phyloP scores from a whole-genome alignment of 2,329 filamentous ascomycete genomes.

The Curvularia sp. region DNA sequence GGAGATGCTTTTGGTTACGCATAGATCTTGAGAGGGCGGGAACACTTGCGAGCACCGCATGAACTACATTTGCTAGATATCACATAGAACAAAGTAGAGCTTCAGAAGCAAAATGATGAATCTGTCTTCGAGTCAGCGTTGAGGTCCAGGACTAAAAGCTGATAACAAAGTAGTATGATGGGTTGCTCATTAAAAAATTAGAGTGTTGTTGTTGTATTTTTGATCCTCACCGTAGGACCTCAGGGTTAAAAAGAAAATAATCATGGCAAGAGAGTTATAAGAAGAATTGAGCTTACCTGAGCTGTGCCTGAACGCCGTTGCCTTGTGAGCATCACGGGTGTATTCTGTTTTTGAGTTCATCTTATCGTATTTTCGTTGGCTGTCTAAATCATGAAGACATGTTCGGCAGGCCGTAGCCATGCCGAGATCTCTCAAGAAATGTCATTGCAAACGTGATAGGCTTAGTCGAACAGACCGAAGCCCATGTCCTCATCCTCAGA shows the following conservation, averaged over 20 bases:
- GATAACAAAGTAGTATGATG: slow-evolving; percentile 10
- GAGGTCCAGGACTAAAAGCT: background rate
- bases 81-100: slow-evolving; percentile 5
- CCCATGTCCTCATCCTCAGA: slow-evolving; percentile 63
- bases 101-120: slow-evolving; percentile 5
- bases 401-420: slow-evolving; percentile 26
- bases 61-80: slow-evolving; percentile 5
- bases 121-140: slow-evolving; percentile 36
- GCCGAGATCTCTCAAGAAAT: slow-evolving; percentile 30
- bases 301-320: slow-evolving; percentile 14
- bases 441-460: slow-evolving; percentile 27
- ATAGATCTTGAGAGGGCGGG: slow-evolving; percentile 49
- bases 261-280: slow-evolving; percentile 55
- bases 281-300: slow-evolving; percentile 46
- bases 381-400: slow-evolving; percentile 44
- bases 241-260: slow-evolving; percentile 72
- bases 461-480: slow-evolving; percentile 64
- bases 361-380: slow-evolving; percentile 46
- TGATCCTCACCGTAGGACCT: slow-evolving; percentile 64
- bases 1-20: slow-evolving; percentile 66
- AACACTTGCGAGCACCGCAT: slow-evolving; percentile 20
- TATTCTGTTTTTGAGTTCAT: slow-evolving; percentile 29
- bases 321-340: slow-evolving; percentile 37
- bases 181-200: slow-evolving; percentile 72
- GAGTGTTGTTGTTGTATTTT: slow-evolving; percentile 69